Conservation (phyloP, 2,329 filamentous ascomycete genomes). For the Fusarium brachygibbosum region DNA sequence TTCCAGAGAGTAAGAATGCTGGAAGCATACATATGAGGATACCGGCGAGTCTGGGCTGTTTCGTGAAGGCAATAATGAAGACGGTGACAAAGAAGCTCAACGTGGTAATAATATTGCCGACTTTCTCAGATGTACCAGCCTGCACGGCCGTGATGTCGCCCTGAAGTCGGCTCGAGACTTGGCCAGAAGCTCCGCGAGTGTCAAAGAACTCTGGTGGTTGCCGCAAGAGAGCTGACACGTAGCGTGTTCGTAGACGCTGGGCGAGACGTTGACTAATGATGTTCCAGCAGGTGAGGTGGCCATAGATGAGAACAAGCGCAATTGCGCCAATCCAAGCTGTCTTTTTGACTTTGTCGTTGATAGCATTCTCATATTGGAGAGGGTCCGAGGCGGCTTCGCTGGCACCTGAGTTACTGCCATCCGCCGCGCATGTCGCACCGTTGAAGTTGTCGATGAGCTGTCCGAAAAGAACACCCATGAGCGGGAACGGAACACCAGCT, state of each 20-base stretch:
- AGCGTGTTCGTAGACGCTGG: conserved; percentile 71
- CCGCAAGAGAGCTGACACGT: conserved; percentile 68
- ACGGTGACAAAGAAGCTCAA: conserved; percentile 76
- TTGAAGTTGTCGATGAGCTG: conserved; percentile 73
- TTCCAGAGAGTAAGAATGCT: conserved; percentile 71
- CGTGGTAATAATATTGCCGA: conserved; percentile 72
- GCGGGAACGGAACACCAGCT: conserved; percentile 71
- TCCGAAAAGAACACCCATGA: conserved; percentile 74
- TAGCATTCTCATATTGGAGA: conserved; percentile 55
- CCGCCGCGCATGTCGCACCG: conserved; percentile 62
- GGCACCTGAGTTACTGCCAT: conserved; percentile 21
- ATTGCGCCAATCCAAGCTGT: conserved; percentile 72
- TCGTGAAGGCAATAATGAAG: conserved; percentile 75
- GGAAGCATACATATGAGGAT: conserved; percentile 74
- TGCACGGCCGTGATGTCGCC: conserved; percentile 76
- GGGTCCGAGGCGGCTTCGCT: conserved; percentile 38
- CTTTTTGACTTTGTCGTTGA: conserved; percentile 70
- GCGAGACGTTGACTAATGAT: conserved; percentile 73
- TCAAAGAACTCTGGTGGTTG: conserved; percentile 76
- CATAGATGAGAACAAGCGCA: conserved; percentile 73
- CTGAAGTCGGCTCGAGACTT: conserved; percentile 74
- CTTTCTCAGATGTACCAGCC: conserved; percentile 78
- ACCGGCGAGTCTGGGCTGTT: conserved; percentile 70
- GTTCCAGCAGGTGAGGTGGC: conserved; percentile 74
- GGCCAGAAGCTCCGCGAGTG: conserved; percentile 67